A percentile compares a stretch with the other conserved stretches of the same genome.
phyloP scores from a whole-genome alignment of 164 flowering plant genomes.

The Protea cynaroides region DNA sequence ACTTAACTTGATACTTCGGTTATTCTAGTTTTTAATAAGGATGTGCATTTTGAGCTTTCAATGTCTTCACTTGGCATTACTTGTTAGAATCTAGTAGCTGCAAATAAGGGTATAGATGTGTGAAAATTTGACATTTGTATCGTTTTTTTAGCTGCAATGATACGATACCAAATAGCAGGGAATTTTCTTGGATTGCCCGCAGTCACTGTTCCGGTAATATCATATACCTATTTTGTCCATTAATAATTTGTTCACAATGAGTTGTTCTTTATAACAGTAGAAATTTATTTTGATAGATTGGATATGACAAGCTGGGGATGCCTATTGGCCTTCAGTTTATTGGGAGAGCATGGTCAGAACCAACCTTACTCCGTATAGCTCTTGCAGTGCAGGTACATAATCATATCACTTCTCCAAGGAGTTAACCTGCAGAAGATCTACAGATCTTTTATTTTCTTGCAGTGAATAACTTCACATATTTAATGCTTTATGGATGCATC shows the following conservation, averaged over 20 bases:
- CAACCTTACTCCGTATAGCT: slow-evolving; percentile 66
- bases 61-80: not conserved
- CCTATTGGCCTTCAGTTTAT: slow-evolving; percentile 97
- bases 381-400: slow-evolving; percentile 59
- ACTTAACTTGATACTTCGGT: not conserved
- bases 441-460: not conserved
- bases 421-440: not conserved
- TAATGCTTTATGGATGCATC: no score
- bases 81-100: no score
- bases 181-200: slow-evolving; percentile 94
- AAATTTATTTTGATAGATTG: slow-evolving; percentile 43
- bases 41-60: not conserved
- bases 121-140: not conserved
- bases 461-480: no score
- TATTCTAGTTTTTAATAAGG: not conserved
- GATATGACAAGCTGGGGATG: slow-evolving; percentile 74
- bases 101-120: not conserved
- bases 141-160: slow-evolving; percentile 69
- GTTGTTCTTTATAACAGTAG: not conserved
- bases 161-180: slow-evolving; percentile 76
- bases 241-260: not conserved
- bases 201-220: slow-evolving; percentile 68
- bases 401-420: not conserved
- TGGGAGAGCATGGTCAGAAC: slow-evolving; percentile 86
- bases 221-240: not conserved